Evolutionary conservation across 208 protist genomes (phyloP).

Genomic region (Trypanosoma vivax): DNA sequence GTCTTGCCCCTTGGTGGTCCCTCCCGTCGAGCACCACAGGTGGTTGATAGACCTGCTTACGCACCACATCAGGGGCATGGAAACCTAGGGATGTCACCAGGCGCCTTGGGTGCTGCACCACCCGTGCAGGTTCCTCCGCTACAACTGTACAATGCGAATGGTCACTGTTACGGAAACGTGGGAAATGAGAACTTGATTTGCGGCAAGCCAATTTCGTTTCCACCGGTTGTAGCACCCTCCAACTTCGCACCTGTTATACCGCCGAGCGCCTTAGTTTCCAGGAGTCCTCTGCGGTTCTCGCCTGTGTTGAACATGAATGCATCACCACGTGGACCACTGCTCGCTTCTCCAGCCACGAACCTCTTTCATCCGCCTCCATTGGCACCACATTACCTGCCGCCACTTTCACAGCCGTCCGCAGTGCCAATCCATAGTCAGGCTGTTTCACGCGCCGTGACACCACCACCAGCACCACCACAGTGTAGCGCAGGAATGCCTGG

Average conservation of each 20-base stretch:
- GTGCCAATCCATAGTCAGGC: neutral
- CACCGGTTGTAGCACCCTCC: constrained; percentile 2
- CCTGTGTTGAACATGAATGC: neutral
- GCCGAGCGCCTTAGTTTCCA: neutral
- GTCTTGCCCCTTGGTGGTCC: neutral
- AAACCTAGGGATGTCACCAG: too few species aligned
- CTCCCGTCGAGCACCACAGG: neutral
- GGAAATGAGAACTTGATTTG: too few species aligned
- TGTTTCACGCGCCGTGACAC: neutral
- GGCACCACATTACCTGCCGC: neutral
- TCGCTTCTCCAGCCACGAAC: neutral
- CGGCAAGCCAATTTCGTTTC: neutral
- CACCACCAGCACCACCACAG: too few species aligned
- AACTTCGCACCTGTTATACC: neutral
- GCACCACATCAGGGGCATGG: too few species aligned
- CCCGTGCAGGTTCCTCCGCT: too few species aligned
- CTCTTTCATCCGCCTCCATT: neutral
- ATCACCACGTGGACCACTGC: neutral
- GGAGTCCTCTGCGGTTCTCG: constrained; percentile 1
- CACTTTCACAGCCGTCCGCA: neutral
- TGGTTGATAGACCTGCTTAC: neutral
- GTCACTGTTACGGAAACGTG: too few species aligned
- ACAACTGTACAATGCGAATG: too few species aligned
- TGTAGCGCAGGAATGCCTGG: too few species aligned
- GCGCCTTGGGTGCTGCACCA: too few species aligned